These are phyloP conservation scores for Hygrophorus pudorinus DNA, from an alignment of 768 basidiomycete genomes.

Conservation along the genomic window DNA sequence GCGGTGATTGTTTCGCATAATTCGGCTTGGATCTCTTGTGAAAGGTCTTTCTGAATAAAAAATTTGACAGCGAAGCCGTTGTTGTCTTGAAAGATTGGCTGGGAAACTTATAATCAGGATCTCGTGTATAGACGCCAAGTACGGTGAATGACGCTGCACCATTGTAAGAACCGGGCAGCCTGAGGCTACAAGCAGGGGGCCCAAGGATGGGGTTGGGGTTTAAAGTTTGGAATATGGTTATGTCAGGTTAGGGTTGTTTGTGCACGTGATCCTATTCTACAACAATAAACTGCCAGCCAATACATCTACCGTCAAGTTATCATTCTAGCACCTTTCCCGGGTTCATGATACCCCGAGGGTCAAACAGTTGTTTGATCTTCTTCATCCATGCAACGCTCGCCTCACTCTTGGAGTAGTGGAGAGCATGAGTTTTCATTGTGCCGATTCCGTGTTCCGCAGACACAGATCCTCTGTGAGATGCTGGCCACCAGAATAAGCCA, in stretches of 20 bases:
- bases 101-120: background rate
- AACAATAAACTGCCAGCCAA: background rate
- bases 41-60: slow-evolving; percentile 74
- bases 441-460: slow-evolving; percentile 98
- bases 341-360: slow-evolving; percentile 88
- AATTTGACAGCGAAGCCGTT: slow-evolving; percentile 68
- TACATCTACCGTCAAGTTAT: background rate
- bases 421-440: slow-evolving; percentile 86
- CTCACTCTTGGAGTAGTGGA: slow-evolving; percentile 76
- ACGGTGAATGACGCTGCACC: background rate
- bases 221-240: slow-evolving; percentile 1
- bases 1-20: slow-evolving; percentile 69
- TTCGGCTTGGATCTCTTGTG: slow-evolving; percentile 58
- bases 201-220: slow-evolving; percentile 45
- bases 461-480: slow-evolving; percentile 77
- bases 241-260: slow-evolving; percentile 23
- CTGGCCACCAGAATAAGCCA: slow-evolving; percentile 25
- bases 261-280: slow-evolving; percentile 11
- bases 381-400: slow-evolving; percentile 84
- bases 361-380: slow-evolving; percentile 80
- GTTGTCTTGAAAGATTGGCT: slow-evolving; percentile 64
- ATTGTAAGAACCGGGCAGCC: background rate
- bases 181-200: slow-evolving; percentile 15
- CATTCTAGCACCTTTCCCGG: slow-evolving; percentile 59
- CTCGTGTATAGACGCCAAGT: background rate